Conservation (phyloP, 345 rosid genomes). For the Salix exigua region DNA sequence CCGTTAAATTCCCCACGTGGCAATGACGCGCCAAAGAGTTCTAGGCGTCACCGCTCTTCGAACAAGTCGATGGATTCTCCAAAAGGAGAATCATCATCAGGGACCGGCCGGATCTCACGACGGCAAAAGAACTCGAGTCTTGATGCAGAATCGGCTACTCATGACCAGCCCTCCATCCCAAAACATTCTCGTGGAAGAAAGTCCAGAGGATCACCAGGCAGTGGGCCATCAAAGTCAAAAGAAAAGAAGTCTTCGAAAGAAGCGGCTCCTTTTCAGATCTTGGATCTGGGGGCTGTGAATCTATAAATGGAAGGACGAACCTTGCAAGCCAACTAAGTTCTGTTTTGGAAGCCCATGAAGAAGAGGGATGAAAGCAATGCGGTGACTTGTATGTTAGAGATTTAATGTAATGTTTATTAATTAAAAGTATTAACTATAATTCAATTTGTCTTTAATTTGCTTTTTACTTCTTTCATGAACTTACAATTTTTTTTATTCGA, state of each 20-base stretch:
- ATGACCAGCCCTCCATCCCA: constrained; percentile 17
- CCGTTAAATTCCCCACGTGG: constrained; percentile 19
- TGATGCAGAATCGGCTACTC: constrained; percentile 14
- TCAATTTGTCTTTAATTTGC: not conserved
- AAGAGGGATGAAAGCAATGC: constrained; percentile 6
- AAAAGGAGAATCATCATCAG: constrained; percentile 14
- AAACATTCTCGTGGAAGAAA: constrained; percentile 24
- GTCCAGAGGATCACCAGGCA: constrained; percentile 10
- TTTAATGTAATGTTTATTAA: not conserved
- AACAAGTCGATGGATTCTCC: constrained; percentile 29
- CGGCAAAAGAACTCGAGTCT: constrained; percentile 6
- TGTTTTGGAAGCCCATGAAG: constrained; percentile 22
- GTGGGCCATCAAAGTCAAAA: constrained; percentile 13
- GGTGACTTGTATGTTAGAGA: not conserved
- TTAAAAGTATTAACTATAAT: not conserved
- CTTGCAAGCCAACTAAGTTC: constrained; percentile 17
- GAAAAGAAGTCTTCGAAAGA: constrained; percentile 12
- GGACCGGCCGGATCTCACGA: constrained; percentile 1
- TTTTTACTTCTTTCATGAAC: not conserved
- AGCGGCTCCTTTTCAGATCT: constrained; percentile 3
- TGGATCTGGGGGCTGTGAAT: constrained; percentile 14
- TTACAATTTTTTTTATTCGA: too few species aligned
- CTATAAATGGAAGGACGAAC: not conserved
- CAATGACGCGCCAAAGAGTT: constrained; percentile 30
- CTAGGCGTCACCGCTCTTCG: constrained; percentile 33